Evolutionary conservation across 371 early-diverging fungal species (phyloP).

Genomic region (Caulochytrium protostelioides): DNA sequence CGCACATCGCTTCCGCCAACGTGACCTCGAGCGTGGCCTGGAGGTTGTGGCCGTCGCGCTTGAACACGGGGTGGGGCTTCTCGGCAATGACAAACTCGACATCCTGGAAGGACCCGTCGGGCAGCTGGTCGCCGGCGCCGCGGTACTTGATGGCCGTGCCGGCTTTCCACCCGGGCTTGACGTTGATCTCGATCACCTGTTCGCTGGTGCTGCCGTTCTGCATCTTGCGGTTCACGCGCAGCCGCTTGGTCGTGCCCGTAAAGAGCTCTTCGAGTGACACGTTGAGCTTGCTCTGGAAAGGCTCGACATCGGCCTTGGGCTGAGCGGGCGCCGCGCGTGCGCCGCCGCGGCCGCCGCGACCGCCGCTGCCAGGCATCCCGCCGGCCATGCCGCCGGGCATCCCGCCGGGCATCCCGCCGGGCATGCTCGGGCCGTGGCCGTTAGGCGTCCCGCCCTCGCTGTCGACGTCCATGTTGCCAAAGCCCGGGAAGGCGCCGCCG

Average conservation of each 20-base stretch:
- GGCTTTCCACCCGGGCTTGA: conserved; percentile 95
- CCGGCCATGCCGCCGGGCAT: conserved; percentile 13
- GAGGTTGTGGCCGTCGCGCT: conserved; percentile 78
- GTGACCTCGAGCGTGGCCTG: conserved; percentile 32
- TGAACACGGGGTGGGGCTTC: conserved; percentile 68
- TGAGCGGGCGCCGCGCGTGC: too few relatives aligned
- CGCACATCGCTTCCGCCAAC: conserved; percentile 59
- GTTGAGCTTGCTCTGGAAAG: conserved; percentile 25
- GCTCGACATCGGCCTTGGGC: too few relatives aligned
- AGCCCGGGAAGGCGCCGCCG: conserved; percentile 37
- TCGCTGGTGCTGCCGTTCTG: conserved; percentile 33
- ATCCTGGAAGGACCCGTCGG: conserved; percentile 58
- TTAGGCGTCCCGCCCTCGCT: conserved; percentile 6
- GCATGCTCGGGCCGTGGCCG: conserved; percentile 1
- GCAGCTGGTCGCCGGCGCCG: conserved; percentile 79
- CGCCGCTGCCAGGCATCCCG: too few relatives aligned
- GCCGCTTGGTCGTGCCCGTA: conserved; percentile 67
- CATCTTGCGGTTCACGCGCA: conserved; percentile 72
- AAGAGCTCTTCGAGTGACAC: conserved; percentile 83
- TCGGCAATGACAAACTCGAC: conserved; percentile 87
- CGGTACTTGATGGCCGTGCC: conserved; percentile 79
- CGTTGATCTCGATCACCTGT: conserved; percentile 61
- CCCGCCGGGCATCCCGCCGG: conserved; percentile 2
- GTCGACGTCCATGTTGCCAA: conserved; percentile 22
- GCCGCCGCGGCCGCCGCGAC: conserved; percentile 6